Evolutionary conservation across 78 protist species (phyloP), one percentile per base, ranked within the genome.

Genomic region (Isochrysis galbana): DNA sequence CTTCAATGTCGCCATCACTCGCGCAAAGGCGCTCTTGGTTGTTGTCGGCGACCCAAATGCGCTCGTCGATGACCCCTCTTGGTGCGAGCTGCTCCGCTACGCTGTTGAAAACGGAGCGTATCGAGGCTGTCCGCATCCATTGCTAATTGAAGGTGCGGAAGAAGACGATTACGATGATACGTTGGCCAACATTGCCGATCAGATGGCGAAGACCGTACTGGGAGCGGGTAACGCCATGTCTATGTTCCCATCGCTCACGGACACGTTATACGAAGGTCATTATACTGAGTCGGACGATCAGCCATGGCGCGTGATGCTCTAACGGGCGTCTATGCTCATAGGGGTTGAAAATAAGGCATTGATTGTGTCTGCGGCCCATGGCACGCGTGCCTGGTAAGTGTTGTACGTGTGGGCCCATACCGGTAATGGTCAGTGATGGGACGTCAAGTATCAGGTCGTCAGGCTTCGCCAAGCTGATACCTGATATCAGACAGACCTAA

Each of bases 1-100:
- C 36, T 90, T 93, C 93, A 90, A 93, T 29, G 95, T 93, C 41
- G 91, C 93, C 87, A 82, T 83, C 74, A 80, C 95, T 26, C 93
- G 95, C 44, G 74, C 93, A 10, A 22, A 69, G 46, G 38, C 51
- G 29, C 93, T 93, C 39, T 87, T 93, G 17, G 48, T 93, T 25
- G 61, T 93, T 36, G 91, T 90, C 42, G 95, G 93, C 88, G 74
- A 90, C 45, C 89, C 91, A 51, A 44, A 80, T 38, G 88, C 55
- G 34, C 38, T 80, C 36, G 0, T 1, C 39, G 55, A 26, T 5
- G 88, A 80, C 88, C 4, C 88, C 22, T 5, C 0, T 17, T 80
- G 88, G 88, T 46, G 84, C 25, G n/a, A 77, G 84, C 84, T 77
- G 32, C 46, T 77, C n/a, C 44, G n/a, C 34, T 77, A 77, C 46